Conservation (phyloP, 331 rosid genomes). For the Rhamnella rubrinervis region DNA sequence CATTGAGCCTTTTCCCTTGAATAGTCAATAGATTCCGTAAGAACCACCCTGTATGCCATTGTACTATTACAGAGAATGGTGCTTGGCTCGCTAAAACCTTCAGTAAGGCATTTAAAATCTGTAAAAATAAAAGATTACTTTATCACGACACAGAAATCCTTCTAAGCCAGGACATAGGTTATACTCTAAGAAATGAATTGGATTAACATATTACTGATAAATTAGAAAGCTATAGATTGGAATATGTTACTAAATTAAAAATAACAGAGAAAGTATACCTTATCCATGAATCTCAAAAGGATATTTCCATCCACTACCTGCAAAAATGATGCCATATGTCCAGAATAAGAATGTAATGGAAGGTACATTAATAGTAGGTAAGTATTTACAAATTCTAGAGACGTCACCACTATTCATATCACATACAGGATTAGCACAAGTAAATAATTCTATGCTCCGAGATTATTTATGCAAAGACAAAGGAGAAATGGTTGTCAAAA, state of each 20-base stretch:
- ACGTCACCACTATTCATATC: too few relatives aligned
- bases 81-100: constrained; percentile 65
- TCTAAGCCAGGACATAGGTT: constrained; percentile 19
- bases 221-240: constrained; percentile 8
- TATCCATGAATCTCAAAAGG: constrained; percentile 42
- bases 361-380: too few relatives aligned
- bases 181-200: neutral
- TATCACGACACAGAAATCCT: constrained; percentile 23
- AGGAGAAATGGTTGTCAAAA: too few relatives aligned
- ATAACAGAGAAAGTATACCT: constrained; percentile 37
- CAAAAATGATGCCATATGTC: neutral
- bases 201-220: neutral
- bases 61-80: constrained; percentile 47
- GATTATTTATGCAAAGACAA: too few relatives aligned
- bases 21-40: constrained; percentile 56
- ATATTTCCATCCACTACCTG: constrained; percentile 41
- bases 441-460: too few relatives aligned
- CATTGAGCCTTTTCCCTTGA: constrained; percentile 38
- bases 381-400: too few relatives aligned
- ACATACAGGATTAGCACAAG: too few relatives aligned
- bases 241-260: neutral
- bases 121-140: constrained; percentile 32
- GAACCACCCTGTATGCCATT: constrained; percentile 87
- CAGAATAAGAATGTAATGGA: neutral
- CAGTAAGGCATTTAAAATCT: constrained; percentile 72